Evolutionary conservation across 345 rosid species (phyloP), one percentile per base, ranked within the genome.

Genomic region (Salix caprea): DNA sequence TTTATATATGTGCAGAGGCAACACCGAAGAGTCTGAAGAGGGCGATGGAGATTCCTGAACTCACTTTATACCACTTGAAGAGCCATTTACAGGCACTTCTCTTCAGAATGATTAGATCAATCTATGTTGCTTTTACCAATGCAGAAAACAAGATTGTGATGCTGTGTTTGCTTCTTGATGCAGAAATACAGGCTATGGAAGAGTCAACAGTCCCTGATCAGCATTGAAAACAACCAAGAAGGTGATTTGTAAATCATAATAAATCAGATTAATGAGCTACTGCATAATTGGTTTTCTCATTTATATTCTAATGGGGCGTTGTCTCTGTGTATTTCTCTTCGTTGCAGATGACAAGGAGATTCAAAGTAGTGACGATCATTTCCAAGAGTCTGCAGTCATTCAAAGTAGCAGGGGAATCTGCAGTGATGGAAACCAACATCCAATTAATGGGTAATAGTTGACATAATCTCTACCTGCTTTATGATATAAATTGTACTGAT

Each of bases 141-240:
- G 21, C 36, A 48, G 71, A 65, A 68, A 76, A 4, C 13, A 5
- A 58, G 74, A 21, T 30, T 69, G 4, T 18, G 16, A 72, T 13
- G 78, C 50, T 76, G 0, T 72, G 68, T 32, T 46, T 54, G 67
- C 70, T 75, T 52, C 72, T 84, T 77, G 67, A 68, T 84, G 79
- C 89, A 96, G 99, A 96, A 93, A 82, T 93, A 86, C 86, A 89
- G 99, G 81, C 84, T 93, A 52, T 96, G 99, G 76, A 93, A 96
- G 84, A 88, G 90, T 87, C 89, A 90, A 71, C 90, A 82, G 71
- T 68, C 82, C 3, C 78, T 78, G 37, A 79, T 71, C 75, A 75
- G 87, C 82, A 78, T 72, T 71, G 86, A 81, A 58, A 76, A 67
- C 18, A 80, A 81, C 60, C 79, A 85, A 72, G 90, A 88, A 82